Conservation (phyloP, 2,329 filamentous ascomycete genomes). For the Xylaria sp. region DNA sequence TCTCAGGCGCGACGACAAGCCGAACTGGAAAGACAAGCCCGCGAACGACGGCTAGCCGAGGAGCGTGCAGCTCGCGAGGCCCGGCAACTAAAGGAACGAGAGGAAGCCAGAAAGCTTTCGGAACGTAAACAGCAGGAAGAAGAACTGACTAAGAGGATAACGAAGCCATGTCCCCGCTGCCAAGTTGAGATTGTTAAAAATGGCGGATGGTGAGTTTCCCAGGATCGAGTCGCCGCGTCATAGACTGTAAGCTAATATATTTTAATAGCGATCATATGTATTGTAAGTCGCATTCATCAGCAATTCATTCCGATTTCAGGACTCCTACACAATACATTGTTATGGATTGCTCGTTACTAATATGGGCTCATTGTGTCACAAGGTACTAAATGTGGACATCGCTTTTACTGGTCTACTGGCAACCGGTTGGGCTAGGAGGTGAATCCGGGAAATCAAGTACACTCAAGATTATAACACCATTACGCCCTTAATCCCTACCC, state of each 20-base stretch:
- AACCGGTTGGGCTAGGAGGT: too few species aligned
- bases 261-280: slow-evolving; percentile 4
- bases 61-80: background rate
- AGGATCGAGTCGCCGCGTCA: background rate
- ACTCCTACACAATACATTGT: too few species aligned
- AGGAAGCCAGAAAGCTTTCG: slow-evolving; percentile 7
- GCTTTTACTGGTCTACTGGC: too few species aligned
- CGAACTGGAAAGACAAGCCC: slow-evolving; percentile 22
- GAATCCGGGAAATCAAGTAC: too few species aligned
- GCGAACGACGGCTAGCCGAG: slow-evolving; percentile 21
- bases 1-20: slow-evolving; percentile 26
- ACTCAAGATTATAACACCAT: too few species aligned
- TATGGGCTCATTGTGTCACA: too few species aligned
- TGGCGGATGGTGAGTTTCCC: slow-evolving; percentile 45
- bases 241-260: background rate
- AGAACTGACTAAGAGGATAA: slow-evolving; percentile 39
- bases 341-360: too few species aligned
- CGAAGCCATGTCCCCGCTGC: slow-evolving; percentile 49
- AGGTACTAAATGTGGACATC: too few species aligned
- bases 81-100: slow-evolving; percentile 9
- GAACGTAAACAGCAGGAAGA: slow-evolving; percentile 44
- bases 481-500: too few species aligned
- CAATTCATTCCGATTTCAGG: too few species aligned
- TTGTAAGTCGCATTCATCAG: background rate
- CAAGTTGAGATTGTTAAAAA: slow-evolving; percentile 48